Evolutionary conservation across 2,329 filamentous ascomycete genomes (phyloP), one percentile per base, ranked within the genome.

Genomic region (Phialocephala subalpina): DNA sequence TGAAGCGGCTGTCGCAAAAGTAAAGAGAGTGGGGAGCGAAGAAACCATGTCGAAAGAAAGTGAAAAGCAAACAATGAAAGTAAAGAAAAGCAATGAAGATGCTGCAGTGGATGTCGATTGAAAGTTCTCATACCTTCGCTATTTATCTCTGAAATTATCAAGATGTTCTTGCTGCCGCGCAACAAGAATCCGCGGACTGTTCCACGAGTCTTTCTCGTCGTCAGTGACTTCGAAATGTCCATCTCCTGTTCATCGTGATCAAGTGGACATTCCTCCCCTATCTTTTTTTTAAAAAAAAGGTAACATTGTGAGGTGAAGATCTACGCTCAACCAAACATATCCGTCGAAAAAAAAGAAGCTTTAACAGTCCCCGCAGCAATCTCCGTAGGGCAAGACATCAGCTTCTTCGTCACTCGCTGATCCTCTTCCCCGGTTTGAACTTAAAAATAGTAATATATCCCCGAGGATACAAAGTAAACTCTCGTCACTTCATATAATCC

Each of bases 1-100:
- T 29, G 52, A 33, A 35, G 52, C 52, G 11, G 52, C 27, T 55
- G 29, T 33, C 11, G 29, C 29, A 25, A 35, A 2, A 35, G 22
- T 33, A 33, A 55, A 55, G 52, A 55, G 22, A 11, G 52, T 55
- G 52, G 27, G 33, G 25, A 55, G 3, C 14, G 52, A 55, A 33
- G 52, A 14, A 55, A 33, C 22, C 29, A 55, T 55, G 12, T 22
- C 22, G 45, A 49, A 22, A 22, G 11, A 22, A 20, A 20, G 20
- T n/a, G n/a, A n/a, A n/a, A 49, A 18, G 4, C 22, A 4, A 22
- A 22, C 45, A 49, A 49, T 8, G 20, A 18, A 49, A 22, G 8
- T 3, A 49, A 45, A 16, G 38, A 49, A 18, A 49, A 49, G 45
- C 8, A 49, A 49, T 49, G 45, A 49, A 22, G 22, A 42, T 42